phyloP scores from a whole-genome alignment of 805 yeast genomes.

The Suhomyces prunicola region DNA sequence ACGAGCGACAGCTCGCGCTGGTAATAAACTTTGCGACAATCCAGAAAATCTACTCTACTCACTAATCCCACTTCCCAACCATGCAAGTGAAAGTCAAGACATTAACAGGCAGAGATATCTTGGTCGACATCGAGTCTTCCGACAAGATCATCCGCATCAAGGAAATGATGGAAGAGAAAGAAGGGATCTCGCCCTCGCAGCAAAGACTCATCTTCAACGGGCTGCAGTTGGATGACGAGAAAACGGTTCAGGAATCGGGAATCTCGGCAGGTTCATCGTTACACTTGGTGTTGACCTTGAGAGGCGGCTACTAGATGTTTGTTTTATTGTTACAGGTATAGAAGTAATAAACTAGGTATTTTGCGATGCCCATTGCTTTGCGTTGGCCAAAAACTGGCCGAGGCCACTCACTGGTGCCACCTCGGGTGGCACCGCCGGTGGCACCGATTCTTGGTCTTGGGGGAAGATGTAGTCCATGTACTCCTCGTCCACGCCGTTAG shows the following conservation, averaged over 20 bases:
- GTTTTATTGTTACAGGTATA: neutral
- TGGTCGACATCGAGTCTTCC: conserved; percentile 67
- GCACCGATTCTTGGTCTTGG: conserved; percentile 44
- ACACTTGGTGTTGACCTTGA: conserved; percentile 85
- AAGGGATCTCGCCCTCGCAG: conserved; percentile 95
- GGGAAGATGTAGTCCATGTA: conserved; percentile 64
- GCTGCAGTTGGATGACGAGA: conserved; percentile 85
- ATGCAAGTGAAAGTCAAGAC: conserved; percentile 77
- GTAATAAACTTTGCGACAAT: neutral
- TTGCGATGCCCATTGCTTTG: conserved; percentile 32
- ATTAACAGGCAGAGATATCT: conserved; percentile 78
- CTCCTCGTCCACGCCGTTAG: conserved; percentile 50
- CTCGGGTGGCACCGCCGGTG: neutral
- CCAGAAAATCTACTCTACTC: neutral
- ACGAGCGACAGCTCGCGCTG: too few relatives aligned
- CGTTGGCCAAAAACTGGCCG: conserved; percentile 40
- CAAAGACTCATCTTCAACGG: conserved; percentile 90
- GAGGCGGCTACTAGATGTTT: conserved; percentile 66
- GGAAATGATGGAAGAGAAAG: conserved; percentile 91
- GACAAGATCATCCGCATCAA: conserved; percentile 73
- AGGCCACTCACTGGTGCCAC: conserved; percentile 20
- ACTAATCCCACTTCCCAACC: neutral
- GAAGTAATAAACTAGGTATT: neutral
- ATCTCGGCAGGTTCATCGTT: conserved; percentile 81
- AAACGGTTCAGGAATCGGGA: conserved; percentile 69